Percentiles rank a stretch among this genome's conserved stretches.
phyloP scores from a whole-genome alignment of 2,329 filamentous ascomycete genomes.

The Metarhizium sp. region DNA sequence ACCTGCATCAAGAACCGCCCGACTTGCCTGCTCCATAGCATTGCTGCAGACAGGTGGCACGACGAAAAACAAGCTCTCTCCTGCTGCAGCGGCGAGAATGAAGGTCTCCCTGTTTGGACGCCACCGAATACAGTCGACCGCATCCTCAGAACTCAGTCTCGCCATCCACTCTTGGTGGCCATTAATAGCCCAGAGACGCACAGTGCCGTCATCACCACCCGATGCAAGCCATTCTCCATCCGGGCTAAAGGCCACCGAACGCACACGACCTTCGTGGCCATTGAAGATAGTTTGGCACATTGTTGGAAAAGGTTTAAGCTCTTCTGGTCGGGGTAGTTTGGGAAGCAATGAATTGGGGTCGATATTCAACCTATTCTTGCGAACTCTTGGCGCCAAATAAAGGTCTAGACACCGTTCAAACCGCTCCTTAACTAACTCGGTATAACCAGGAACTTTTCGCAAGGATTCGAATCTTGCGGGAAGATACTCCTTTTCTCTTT shows the following conservation, averaged over 20 bases:
- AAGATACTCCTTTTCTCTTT: constrained; percentile 81
- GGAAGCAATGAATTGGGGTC: constrained; percentile 88
- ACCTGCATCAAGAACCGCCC: constrained; percentile 74
- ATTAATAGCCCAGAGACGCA: constrained; percentile 85
- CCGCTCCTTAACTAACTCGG: constrained; percentile 83
- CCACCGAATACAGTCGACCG: constrained; percentile 84
- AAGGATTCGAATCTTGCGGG: constrained; percentile 75
- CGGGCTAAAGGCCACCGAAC: constrained; percentile 77
- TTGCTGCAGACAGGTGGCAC: constrained; percentile 67
- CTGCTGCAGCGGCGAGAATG: constrained; percentile 74
- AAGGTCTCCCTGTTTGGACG: constrained; percentile 72
- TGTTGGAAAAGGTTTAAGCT: constrained; percentile 90
- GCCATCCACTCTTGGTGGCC: constrained; percentile 83
- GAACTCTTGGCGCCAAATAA: constrained; percentile 85
- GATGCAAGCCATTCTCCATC: constrained; percentile 79
- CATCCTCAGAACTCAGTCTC: constrained; percentile 65
- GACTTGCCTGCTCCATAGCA: constrained; percentile 62
- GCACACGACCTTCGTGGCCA: constrained; percentile 81
- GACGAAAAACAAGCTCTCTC: constrained; percentile 78
- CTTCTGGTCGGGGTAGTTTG: constrained; percentile 85
- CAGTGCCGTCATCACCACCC: constrained; percentile 88
- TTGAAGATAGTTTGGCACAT: constrained; percentile 78
- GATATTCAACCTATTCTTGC: constrained; percentile 92
- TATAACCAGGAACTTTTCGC: constrained; percentile 87
- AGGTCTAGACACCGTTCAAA: constrained; percentile 94